Percentiles rank a stretch among this genome's conserved stretches.
These are phyloP conservation scores for Clonostachys chloroleuca DNA, from an alignment of 2,329 filamentous ascomycete genomes.

Conservation along the genomic window DNA sequence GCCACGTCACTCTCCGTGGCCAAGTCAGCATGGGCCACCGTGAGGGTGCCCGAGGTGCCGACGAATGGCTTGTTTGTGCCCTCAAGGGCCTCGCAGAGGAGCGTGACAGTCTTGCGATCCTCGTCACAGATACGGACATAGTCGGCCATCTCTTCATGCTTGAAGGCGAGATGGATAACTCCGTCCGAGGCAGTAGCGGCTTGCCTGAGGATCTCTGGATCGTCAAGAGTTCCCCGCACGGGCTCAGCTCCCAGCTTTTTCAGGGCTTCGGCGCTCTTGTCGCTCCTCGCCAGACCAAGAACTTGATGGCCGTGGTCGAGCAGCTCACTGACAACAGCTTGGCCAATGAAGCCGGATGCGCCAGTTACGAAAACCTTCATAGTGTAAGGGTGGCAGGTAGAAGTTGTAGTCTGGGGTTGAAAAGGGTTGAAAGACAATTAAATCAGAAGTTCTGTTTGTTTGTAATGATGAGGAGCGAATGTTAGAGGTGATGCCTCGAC, in stretches of 20 bases:
- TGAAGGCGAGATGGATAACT: slow-evolving; percentile 34
- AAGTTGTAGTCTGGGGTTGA: no score
- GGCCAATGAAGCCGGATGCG: no score
- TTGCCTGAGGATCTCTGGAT: slow-evolving; percentile 21
- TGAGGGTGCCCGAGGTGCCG: slow-evolving; percentile 26
- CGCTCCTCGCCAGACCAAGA: no score
- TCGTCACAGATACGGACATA: slow-evolving; percentile 7
- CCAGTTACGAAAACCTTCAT: no score
- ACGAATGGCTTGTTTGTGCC: slow-evolving; percentile 25
- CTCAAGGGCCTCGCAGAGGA: slow-evolving; percentile 23
- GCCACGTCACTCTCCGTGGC: slow-evolving; percentile 12
- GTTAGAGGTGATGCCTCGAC: no score
- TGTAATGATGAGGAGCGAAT: no score
- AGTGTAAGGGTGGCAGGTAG: no score
- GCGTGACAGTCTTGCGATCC: slow-evolving; percentile 26
- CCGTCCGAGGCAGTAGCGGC: slow-evolving; percentile 24
- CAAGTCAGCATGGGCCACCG: slow-evolving; percentile 13
- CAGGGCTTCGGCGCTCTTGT: no score
- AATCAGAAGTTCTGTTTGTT: no score
- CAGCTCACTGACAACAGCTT: no score
- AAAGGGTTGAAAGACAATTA: no score
- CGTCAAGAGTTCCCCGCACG: slow-evolving; percentile 24
- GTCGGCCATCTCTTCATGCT: slow-evolving; percentile 26
- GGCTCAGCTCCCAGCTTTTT: slow-evolving; percentile 18
- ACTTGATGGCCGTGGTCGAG: no score